Conservation (phyloP, 2,329 filamentous ascomycete genomes). For the Ramularia endophylla region DNA sequence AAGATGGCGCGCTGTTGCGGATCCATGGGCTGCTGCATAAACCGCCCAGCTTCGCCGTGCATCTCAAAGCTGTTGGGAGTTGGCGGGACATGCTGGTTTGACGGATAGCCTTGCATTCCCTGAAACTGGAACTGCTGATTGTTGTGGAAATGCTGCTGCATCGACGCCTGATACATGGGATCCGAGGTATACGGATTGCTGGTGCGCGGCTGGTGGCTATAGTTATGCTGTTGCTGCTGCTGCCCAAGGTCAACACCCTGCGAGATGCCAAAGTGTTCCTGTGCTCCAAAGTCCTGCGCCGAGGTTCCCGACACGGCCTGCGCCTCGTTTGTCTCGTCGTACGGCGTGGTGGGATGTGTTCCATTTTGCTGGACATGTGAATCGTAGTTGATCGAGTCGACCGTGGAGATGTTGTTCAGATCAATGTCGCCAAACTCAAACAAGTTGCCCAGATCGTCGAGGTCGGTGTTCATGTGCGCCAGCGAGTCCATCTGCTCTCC, state of each 20-base stretch:
- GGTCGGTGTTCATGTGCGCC: slow-evolving; percentile 31
- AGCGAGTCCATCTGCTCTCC: slow-evolving; percentile 37
- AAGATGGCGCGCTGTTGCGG: slow-evolving; percentile 57
- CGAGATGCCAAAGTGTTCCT: slow-evolving; percentile 21
- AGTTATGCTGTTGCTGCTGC: slow-evolving; percentile 11
- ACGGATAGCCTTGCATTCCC: slow-evolving; percentile 41
- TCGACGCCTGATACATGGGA: slow-evolving; percentile 22
- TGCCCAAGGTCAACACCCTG: slow-evolving; percentile 10
- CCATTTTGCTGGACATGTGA: slow-evolving; percentile 20
- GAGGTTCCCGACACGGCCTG: slow-evolving; percentile 16
- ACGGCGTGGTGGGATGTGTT: slow-evolving; percentile 27
- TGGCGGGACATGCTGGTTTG: slow-evolving; percentile 58
- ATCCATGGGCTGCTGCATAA: slow-evolving; percentile 48
- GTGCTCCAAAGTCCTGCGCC: slow-evolving; percentile 29
- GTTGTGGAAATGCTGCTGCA: slow-evolving; percentile 21
- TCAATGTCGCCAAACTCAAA: slow-evolving; percentile 37
- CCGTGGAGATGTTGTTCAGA: slow-evolving; percentile 23
- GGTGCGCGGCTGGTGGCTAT: slow-evolving; percentile 11
- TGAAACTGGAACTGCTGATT: slow-evolving; percentile 31
- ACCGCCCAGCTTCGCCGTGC: slow-evolving; percentile 53
- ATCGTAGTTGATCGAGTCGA: slow-evolving; percentile 18
- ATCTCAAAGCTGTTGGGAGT: slow-evolving; percentile 78
- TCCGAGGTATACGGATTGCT: slow-evolving; percentile 17
- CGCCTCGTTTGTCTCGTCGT: slow-evolving; percentile 22
- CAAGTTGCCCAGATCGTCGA: slow-evolving; percentile 41